phyloP scores from a whole-genome alignment of 306 rosid genomes.

The Acacia crassicarpa region DNA sequence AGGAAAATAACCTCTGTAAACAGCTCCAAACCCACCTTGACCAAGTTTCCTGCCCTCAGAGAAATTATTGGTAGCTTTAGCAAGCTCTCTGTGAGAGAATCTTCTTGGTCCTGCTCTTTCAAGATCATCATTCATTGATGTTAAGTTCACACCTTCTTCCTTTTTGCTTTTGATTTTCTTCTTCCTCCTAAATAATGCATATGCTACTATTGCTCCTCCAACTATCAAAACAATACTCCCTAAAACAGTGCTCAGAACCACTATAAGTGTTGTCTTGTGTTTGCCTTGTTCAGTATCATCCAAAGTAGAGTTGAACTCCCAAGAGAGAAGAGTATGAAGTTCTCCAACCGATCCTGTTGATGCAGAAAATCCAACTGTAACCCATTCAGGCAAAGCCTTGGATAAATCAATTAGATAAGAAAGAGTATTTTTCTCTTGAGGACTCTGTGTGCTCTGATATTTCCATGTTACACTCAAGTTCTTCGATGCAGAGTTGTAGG shows the following conservation, averaged over 20 bases:
- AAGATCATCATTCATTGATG: conserved; percentile 13
- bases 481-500: conserved; percentile 11
- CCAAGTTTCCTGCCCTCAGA: conserved; percentile 32
- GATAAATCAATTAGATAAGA: conserved; percentile 25
- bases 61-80: conserved; percentile 34
- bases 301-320: conserved; percentile 33
- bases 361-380: conserved; percentile 27
- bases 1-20: conserved; percentile 28
- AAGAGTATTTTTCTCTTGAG: conserved; percentile 1
- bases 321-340: background rate
- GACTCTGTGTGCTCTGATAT: background rate
- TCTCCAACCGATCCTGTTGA: background rate
- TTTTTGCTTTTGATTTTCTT: background rate
- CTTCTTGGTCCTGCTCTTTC: conserved; percentile 36
- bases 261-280: background rate
- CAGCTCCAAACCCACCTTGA: conserved; percentile 47
- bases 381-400: conserved; percentile 32
- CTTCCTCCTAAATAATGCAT: background rate
- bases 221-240: background rate
- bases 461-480: conserved; percentile 34
- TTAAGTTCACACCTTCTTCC: background rate
- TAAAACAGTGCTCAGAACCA: background rate
- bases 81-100: conserved; percentile 27
- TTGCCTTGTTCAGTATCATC: background rate
- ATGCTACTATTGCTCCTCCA: background rate